Base-by-base conservation (phyloP, 805 yeast species). In the Clavispora asparagi region DNA sequence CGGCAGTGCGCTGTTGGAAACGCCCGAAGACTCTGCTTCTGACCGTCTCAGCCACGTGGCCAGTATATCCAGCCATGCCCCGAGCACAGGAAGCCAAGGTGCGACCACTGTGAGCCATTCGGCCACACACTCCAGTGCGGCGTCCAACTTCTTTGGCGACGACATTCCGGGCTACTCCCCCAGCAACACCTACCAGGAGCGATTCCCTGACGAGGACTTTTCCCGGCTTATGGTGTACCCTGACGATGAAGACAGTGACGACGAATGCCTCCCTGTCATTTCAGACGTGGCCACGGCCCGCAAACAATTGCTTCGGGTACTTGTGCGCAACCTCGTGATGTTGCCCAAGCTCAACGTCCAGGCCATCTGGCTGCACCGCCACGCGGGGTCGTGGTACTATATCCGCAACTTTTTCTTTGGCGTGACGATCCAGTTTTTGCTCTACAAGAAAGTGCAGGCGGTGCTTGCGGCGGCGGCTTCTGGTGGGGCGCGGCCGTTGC, bases 331-430 rank as follows among this genome's bases (percentile, higher is more conserved):
- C 44, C 42, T 67, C 25, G 55, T 62, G 3, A 38, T 65, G 6
- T 39, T 67, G 6, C 72, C 73, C 8, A 67, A 68, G 47, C 49
- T 67, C 39, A 59, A 59, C 40, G 61, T 68, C 27, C 72, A 73
- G 3, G 67, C 65, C 32, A 45, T 69, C 31, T 65, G 65, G 7
- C 65, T 60, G 27, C 68, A 66, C 47, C 59, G 74, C 46, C 74
- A 69, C 48, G 69, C 72, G 1, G 74, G 75, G 0, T 63, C 62
- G 52, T 68, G 73, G 73, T 69, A 58, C 50, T 67, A 65, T 45
- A 46, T 69, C 40, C 51, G 75, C 40, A 68, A 66, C 41, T 39
- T 62, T 35, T 56, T 65, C 35, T 53, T 58, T 31, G 73, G 70
- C 5, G 60, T 60, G 48, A 49, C 65, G 29, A 50, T 51, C 44